Percentiles rank a stretch among this genome's conserved stretches.
phyloP scores from a whole-genome alignment of 768 basidiomycete genomes.

The Galerina sulciceps region DNA sequence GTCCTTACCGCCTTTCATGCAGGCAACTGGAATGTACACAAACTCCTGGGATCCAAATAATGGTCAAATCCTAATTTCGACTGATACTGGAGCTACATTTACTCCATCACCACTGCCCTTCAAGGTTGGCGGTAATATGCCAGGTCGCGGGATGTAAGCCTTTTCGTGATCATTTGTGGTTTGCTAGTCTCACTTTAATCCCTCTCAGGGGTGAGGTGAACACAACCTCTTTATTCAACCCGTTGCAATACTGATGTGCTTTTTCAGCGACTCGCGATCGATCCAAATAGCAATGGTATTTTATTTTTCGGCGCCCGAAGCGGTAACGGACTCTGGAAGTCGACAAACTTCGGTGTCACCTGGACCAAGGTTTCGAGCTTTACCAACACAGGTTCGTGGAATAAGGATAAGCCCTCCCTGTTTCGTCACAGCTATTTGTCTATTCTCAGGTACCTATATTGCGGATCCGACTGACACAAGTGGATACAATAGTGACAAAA shows the following conservation, averaged over 20 bases:
- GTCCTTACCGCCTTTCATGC: background rate
- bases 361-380: slow-evolving; percentile 67
- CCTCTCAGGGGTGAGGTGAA: slow-evolving; percentile 50
- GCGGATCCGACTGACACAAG: slow-evolving; percentile 55
- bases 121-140: slow-evolving; percentile 75
- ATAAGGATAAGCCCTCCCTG: background rate
- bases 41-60: slow-evolving; percentile 68
- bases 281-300: slow-evolving; percentile 65
- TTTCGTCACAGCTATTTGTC: background rate
- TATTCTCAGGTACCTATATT: slow-evolving; percentile 49
- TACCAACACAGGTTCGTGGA: slow-evolving; percentile 53
- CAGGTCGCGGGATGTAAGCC: slow-evolving; percentile 63
- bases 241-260: background rate
- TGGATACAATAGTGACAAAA: slow-evolving; percentile 45
- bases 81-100: slow-evolving; percentile 60
- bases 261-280: slow-evolving; percentile 58
- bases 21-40: slow-evolving; percentile 66
- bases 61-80: slow-evolving; percentile 64
- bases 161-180: background rate
- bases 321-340: slow-evolving; percentile 71
- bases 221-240: background rate
- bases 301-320: slow-evolving; percentile 68
- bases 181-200: background rate
- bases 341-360: slow-evolving; percentile 57
- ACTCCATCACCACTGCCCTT: slow-evolving; percentile 56